These are phyloP conservation scores for barley (Hordeum vulgare) DNA, from an alignment of 176 grass and related monocot species.

Conservation along the genomic window MorexV3_pseudomolecules_assembly NC_058520.1:527854262-527854761, in stretches of 20 bases:
- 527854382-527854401: conserved; percentile 24
- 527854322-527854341: conserved; percentile 44
- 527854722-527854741: background rate
- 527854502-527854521: background rate
- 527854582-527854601: background rate
- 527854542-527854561: background rate
- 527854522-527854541: background rate
- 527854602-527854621: background rate
- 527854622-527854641: background rate
- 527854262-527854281: conserved; percentile 2
- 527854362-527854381: conserved; percentile 51
- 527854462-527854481: background rate
- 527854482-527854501: conserved; percentile 15
- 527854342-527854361: conserved; percentile 80
- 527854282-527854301: conserved; percentile 60
- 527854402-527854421: conserved; percentile 36
- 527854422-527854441: conserved; percentile 41
- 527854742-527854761: background rate
- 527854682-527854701: background rate
- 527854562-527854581: background rate
- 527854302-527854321: conserved; percentile 49
- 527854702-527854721: conserved; percentile 13
- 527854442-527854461: conserved; percentile 57
- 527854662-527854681: background rate
- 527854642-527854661: background rate